phyloP scores from a whole-genome alignment of 2,329 filamentous ascomycete genomes.

The Pseudogymnoascus sp. region DNA sequence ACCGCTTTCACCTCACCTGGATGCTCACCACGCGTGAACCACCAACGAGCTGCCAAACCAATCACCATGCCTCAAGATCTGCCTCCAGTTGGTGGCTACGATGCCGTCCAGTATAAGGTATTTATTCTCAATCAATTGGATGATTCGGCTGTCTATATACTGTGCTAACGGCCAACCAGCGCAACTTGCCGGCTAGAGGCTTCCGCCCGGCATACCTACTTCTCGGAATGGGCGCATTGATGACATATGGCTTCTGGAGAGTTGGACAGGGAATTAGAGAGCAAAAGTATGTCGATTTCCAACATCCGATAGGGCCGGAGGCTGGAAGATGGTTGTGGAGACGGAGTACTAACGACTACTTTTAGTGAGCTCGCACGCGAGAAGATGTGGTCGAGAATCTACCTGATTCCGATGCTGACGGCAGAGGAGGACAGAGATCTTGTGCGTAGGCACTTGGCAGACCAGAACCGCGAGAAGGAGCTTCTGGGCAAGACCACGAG shows the following conservation, averaged over 20 bases:
- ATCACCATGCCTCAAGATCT: slow-evolving; percentile 90
- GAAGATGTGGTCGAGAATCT: slow-evolving; percentile 96
- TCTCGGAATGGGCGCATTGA: slow-evolving; percentile 64
- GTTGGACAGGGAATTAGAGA: slow-evolving; percentile 76
- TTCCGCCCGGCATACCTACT: slow-evolving; percentile 79
- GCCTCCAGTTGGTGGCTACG: slow-evolving; percentile 90
- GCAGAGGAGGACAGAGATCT: slow-evolving; percentile 96
- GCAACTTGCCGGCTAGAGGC: slow-evolving; percentile 85
- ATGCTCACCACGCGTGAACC: neutral
- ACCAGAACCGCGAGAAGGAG: slow-evolving; percentile 84
- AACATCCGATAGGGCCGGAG: neutral
- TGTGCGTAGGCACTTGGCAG: slow-evolving; percentile 76
- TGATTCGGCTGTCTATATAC: neutral
- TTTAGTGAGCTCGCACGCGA: slow-evolving; percentile 83
- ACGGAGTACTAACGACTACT: neutral
- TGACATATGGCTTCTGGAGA: slow-evolving; percentile 88
- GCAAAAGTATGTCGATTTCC: slow-evolving; percentile 60
- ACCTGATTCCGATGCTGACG: slow-evolving; percentile 87
- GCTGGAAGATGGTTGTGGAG: neutral
- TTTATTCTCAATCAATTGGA: slow-evolving; percentile 24
- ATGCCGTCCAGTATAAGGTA: slow-evolving; percentile 94
- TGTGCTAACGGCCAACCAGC: slow-evolving; percentile 39
- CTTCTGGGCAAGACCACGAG: slow-evolving; percentile 74
- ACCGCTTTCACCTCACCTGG: slow-evolving; percentile 7
- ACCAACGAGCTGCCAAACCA: neutral